A percentile compares a stretch with the other conserved stretches of the same genome.
phyloP scores from a whole-genome alignment of 2,329 filamentous ascomycete species.

The Xylaria sp. region DNA sequence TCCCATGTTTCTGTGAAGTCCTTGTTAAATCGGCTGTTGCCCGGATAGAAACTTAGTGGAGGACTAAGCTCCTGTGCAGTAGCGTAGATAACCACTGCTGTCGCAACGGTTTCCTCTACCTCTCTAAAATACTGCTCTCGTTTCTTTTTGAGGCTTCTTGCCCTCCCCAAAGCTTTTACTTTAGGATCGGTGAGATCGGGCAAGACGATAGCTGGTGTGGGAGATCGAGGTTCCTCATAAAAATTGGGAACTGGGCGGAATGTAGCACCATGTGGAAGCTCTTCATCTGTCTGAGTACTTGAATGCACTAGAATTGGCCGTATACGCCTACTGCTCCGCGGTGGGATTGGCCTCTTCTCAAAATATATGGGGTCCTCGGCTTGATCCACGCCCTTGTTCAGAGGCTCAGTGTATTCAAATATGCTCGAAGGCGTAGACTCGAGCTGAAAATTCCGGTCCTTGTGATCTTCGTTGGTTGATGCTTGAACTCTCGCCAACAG shows the following conservation, averaged over 20 bases:
- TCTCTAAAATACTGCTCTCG: slow-evolving; percentile 58
- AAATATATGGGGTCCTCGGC: not conserved
- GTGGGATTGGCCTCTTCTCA: slow-evolving; percentile 36
- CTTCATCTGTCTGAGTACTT: slow-evolving; percentile 48
- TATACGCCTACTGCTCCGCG: slow-evolving; percentile 40
- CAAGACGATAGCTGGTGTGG: slow-evolving; percentile 61
- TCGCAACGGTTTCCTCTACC: slow-evolving; percentile 64
- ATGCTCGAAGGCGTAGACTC: not conserved
- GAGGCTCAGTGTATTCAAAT: not conserved
- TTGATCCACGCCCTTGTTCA: not conserved
- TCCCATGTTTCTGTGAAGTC: slow-evolving; percentile 38
- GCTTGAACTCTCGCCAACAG: not conserved
- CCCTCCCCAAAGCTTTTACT: slow-evolving; percentile 55
- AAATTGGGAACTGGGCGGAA: slow-evolving; percentile 14
- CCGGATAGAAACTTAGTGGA: slow-evolving; percentile 46
- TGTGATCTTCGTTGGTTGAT: not conserved
- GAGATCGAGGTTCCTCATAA: slow-evolving; percentile 51
- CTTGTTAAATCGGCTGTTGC: slow-evolving; percentile 42
- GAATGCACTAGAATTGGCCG: slow-evolving; percentile 45
- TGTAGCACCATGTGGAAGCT: slow-evolving; percentile 5
- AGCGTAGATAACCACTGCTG: slow-evolving; percentile 65
- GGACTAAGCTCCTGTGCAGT: slow-evolving; percentile 60
- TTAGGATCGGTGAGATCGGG: slow-evolving; percentile 56
- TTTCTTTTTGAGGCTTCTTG: slow-evolving; percentile 58
- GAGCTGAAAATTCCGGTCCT: not conserved